These are phyloP conservation scores for Rhododendron ovatum DNA, from an alignment of 148 eudicot genomes.

Conservation along the genomic window DNA sequence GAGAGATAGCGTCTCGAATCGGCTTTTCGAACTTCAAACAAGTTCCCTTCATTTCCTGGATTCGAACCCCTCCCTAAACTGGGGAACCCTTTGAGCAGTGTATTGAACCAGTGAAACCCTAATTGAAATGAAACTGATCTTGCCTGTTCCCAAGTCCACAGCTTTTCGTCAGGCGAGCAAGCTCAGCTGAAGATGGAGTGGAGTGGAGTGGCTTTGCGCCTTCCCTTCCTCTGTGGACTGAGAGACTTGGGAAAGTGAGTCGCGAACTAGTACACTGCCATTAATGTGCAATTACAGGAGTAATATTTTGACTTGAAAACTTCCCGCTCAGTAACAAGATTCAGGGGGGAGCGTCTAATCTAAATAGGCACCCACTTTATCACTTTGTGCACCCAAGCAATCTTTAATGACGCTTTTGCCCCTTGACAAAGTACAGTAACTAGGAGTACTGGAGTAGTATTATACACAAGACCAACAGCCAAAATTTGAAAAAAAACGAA, in stretches of 20 bases:
- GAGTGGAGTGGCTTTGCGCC: background rate
- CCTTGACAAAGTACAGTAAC: too few species aligned
- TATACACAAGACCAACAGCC: too few species aligned
- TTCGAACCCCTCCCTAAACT: slow-evolving; percentile 5
- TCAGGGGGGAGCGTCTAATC: too few species aligned
- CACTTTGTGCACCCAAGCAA: too few species aligned
- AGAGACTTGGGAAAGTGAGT: background rate
- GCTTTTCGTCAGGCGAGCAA: background rate
- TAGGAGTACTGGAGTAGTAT: too few species aligned
- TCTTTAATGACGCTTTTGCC: too few species aligned
- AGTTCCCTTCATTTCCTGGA: slow-evolving; percentile 29
- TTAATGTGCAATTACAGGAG: too few species aligned
- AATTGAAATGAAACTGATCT: background rate
- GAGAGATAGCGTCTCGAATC: slow-evolving; percentile 62
- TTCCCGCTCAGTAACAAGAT: background rate
- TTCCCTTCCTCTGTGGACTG: background rate
- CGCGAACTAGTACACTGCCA: too few species aligned
- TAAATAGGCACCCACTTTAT: too few species aligned
- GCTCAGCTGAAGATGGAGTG: background rate
- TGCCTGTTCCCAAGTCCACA: background rate
- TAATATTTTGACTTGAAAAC: background rate
- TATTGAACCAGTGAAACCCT: background rate
- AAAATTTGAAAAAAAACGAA: too few species aligned
- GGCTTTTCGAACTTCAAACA: slow-evolving; percentile 46
- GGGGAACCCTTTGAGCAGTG: background rate